Conservation (phyloP, 257 asterid species). For the Solanum gandarillasii region DNA sequence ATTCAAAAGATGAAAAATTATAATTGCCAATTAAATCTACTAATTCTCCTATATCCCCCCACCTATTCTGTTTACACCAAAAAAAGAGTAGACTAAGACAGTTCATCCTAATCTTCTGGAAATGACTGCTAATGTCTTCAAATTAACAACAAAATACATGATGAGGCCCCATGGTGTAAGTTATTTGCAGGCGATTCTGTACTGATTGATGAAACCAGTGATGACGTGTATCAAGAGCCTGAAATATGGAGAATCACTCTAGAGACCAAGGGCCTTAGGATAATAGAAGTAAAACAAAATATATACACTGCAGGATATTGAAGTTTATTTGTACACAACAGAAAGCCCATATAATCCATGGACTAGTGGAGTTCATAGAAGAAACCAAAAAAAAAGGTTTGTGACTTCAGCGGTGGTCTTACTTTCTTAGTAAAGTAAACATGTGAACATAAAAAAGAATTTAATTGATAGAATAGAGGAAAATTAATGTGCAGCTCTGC, state of each 20-base stretch:
- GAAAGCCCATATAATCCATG: neutral
- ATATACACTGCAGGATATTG: neutral
- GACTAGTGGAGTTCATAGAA: neutral
- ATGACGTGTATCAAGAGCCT: neutral
- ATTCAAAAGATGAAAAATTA: neutral
- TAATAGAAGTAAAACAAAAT: neutral
- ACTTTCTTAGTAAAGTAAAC: neutral
- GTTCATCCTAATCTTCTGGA: neutral
- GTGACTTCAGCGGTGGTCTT: neutral
- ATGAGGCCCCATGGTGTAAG: neutral
- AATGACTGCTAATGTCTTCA: neutral
- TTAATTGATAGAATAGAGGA: neutral
- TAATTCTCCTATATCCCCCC: neutral
- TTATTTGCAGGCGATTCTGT: neutral
- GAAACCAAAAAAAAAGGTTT: neutral
- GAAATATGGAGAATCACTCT: neutral
- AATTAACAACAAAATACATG: neutral
- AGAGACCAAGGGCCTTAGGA: neutral
- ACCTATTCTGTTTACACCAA: neutral
- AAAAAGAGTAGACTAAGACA: neutral
- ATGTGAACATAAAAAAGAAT: neutral
- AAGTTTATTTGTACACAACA: neutral
- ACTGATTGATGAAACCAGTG: neutral
- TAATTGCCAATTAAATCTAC: neutral
- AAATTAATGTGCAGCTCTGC: neutral